Base-by-base conservation (phyloP, 495 filamentous ascomycete species). In the Oleoguttula mirabilis region DNA sequence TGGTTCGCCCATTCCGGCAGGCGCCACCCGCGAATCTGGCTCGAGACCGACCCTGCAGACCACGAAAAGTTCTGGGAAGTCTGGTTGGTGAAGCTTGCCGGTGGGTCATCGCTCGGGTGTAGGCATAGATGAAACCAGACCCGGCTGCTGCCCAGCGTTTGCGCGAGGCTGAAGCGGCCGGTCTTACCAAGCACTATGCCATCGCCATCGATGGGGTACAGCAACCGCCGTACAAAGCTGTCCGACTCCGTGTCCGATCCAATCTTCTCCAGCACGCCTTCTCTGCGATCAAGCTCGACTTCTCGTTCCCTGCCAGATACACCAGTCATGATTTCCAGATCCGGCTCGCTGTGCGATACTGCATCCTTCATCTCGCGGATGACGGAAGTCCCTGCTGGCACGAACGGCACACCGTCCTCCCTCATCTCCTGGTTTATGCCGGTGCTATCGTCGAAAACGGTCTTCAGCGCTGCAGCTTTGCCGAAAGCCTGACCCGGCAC, bases 351-450 rank as follows among this genome's bases (percentile, higher is more conserved):
- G 37, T 86, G 81, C 1, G 77, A 60, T 14, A 94, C 73, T 1
- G 86, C 85, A 35, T 72, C 75, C 51, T 79, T 73, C 81, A 93
- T 90, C 57, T 94, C 88, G 40, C 77, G 76, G 8, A 85, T 46
- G 22, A 96, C 78, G 0, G 90, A 92, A 39, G 76, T 77, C 6
- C 81, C 82, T 3, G 75, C 74, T 0, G 76, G 34, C 1, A 66
- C 66, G 14, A 88, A 69, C 21, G 79, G 68, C 19, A 98, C 74
- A 12, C 92, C 92, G 52, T 98, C 90, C 45, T 86, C 77, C 57
- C 85, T 90, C 88, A 98, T 96, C 60, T 98, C 90, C 1, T 78
- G 74, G 50, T 96, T 94, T 61, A 98, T 93, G 36, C 90, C 90
- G n/a, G 79, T 63, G 21, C 61, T 72, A 50, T 95, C 90, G 52